phyloP scores from a whole-genome alignment of 345 rosid species.

The Abelmoschus esculentus region DNA sequence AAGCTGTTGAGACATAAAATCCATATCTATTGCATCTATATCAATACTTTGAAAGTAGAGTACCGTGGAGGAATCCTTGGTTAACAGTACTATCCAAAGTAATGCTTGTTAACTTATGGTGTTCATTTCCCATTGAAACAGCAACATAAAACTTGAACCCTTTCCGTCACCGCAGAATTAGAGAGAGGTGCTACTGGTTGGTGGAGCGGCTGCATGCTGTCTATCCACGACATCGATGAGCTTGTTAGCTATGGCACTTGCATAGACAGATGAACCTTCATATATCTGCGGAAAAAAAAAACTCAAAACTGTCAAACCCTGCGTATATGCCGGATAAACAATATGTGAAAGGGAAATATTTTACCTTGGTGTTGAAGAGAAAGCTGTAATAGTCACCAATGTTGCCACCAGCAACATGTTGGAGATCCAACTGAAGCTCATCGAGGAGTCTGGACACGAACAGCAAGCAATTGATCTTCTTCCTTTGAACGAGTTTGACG shows the following conservation, averaged over 20 bases:
- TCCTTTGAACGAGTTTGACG: slow-evolving; percentile 69
- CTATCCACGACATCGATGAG: slow-evolving; percentile 65
- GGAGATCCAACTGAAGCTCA: slow-evolving; percentile 72
- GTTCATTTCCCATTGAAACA: background rate
- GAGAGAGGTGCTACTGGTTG: slow-evolving; percentile 19
- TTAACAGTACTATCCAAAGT: background rate
- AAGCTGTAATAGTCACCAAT: slow-evolving; percentile 75
- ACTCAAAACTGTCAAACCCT: background rate
- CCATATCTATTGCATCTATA: background rate
- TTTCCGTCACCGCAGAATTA: background rate
- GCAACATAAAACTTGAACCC: background rate
- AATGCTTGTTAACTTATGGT: background rate
- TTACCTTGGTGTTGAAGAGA: slow-evolving; percentile 77
- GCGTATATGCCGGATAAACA: background rate
- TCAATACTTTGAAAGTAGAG: background rate
- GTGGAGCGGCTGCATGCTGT: slow-evolving; percentile 42
- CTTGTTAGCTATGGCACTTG: slow-evolving; percentile 56
- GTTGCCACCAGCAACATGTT: slow-evolving; percentile 86
- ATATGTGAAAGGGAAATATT: background rate
- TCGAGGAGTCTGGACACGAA: slow-evolving; percentile 66
- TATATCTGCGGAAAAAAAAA: background rate
- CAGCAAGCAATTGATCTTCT: slow-evolving; percentile 74
- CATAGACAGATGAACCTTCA: slow-evolving; percentile 8
- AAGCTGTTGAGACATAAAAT: background rate
- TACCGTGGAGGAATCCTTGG: too few relatives aligned